Evolutionary conservation across 768 basidiomycete genomes (phyloP).

Genomic region (Naganishia vishniacii): DNA sequence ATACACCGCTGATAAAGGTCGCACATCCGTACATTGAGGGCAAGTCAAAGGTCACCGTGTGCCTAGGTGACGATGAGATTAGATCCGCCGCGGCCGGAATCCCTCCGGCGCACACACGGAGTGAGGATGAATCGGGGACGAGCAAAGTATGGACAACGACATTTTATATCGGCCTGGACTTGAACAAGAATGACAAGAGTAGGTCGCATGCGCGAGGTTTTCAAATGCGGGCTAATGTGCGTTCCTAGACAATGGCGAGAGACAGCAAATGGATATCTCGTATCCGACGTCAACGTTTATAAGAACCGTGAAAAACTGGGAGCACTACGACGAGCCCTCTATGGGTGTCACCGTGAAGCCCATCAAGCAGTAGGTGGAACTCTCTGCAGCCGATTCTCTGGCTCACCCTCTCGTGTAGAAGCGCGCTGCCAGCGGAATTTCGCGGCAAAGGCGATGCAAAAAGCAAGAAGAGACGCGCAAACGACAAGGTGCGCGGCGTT

Average conservation of each 20-base stretch:
- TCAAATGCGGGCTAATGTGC: neutral
- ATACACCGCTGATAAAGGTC: slow-evolving; percentile 79
- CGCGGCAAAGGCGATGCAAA: slow-evolving; percentile 19
- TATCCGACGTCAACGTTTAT: slow-evolving; percentile 94
- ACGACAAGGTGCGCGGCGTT: neutral
- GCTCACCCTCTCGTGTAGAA: slow-evolving; percentile 5
- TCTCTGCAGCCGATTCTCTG: neutral
- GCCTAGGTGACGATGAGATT: slow-evolving; percentile 79
- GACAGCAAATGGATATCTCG: slow-evolving; percentile 85
- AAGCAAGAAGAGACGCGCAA: slow-evolving; percentile 17
- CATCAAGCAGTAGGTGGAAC: slow-evolving; percentile 67
- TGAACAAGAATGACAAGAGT: slow-evolving; percentile 80
- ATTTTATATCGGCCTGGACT: slow-evolving; percentile 90
- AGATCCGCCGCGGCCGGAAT: slow-evolving; percentile 74
- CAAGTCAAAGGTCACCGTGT: slow-evolving; percentile 80
- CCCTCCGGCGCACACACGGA: neutral
- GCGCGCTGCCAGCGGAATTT: slow-evolving; percentile 23
- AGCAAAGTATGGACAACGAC: slow-evolving; percentile 89
- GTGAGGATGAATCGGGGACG: slow-evolving; percentile 55
- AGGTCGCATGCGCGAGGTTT: neutral
- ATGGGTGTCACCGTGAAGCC: slow-evolving; percentile 95
- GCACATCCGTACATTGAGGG: slow-evolving; percentile 95
- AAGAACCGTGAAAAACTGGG: slow-evolving; percentile 90
- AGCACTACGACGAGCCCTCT: slow-evolving; percentile 78
- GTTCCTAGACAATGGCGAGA: slow-evolving; percentile 63